Evolutionary conservation across 2,329 filamentous ascomycete genomes (phyloP).

Genomic region (Neocatenulostroma microsporum): DNA sequence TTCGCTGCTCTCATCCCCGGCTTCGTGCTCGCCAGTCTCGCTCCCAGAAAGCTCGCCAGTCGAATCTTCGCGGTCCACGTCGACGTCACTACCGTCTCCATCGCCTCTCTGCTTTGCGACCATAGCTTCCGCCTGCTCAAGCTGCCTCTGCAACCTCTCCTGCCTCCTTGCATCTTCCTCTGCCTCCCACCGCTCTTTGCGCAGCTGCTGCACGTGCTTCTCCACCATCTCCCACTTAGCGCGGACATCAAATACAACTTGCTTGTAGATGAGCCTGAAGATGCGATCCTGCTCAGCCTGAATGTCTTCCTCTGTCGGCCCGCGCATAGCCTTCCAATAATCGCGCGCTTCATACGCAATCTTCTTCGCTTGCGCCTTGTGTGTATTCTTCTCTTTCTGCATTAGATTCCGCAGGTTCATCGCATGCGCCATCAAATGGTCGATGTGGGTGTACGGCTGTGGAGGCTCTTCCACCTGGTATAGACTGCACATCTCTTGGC

Average conservation of each 20-base stretch:
- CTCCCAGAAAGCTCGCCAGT: too few species aligned
- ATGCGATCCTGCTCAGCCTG: conserved; percentile 64
- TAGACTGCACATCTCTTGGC: conserved; percentile 50
- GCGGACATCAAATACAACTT: conserved; percentile 58
- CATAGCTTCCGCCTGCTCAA: conserved; percentile 25
- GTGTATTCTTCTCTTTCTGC: conserved; percentile 70
- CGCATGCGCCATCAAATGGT: conserved; percentile 75
- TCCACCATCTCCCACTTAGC: conserved; percentile 54
- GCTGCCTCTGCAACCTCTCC: conserved; percentile 57
- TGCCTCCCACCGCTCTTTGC: conserved; percentile 52
- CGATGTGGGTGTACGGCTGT: conserved; percentile 75
- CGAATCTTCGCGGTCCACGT: too few species aligned
- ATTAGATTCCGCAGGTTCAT: conserved; percentile 67
- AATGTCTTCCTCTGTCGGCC: conserved; percentile 71
- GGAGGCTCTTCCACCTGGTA: conserved; percentile 58
- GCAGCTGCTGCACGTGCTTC: conserved; percentile 50
- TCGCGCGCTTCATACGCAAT: conserved; percentile 71
- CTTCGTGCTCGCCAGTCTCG: too few species aligned
- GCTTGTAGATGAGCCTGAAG: conserved; percentile 61
- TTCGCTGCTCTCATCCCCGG: too few species aligned
- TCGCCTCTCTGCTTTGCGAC: conserved; percentile 26
- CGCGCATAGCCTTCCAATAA: conserved; percentile 65
- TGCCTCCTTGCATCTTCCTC: conserved; percentile 62
- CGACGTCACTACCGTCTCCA: conserved; percentile 16
- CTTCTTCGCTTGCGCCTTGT: conserved; percentile 68